A percentile compares a stretch with the other conserved stretches of the same genome.
Evolutionary conservation across 1,284 basidiomycete genomes (phyloP).

Genomic region (Somion occarium): DNA sequence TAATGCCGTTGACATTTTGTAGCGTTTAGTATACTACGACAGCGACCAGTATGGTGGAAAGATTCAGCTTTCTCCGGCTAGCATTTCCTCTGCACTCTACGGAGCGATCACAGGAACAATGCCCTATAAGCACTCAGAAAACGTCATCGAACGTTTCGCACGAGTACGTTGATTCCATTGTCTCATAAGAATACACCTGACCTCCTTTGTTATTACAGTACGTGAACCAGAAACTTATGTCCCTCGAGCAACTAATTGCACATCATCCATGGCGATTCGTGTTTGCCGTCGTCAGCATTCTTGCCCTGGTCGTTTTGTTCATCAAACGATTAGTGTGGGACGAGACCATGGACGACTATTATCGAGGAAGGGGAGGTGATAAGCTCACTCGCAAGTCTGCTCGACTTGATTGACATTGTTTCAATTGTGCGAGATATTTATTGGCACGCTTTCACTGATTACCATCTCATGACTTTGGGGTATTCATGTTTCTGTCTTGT

Average conservation of each 20-base stretch:
- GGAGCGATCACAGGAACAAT: constrained; percentile 57
- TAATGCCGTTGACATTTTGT: constrained; percentile 5
- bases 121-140: constrained; percentile 63
- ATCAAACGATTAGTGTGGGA: constrained; percentile 14
- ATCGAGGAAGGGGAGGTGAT: constrained; percentile 1
- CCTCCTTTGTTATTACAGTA: constrained; percentile 31
- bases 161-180: constrained; percentile 40
- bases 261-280: constrained; percentile 31
- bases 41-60: constrained; percentile 43
- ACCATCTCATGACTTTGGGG: too few relatives aligned
- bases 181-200: neutral
- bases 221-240: constrained; percentile 44
- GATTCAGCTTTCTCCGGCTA: constrained; percentile 51
- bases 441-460: neutral
- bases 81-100: constrained; percentile 69
- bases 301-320: constrained; percentile 16
- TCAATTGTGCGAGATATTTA: too few relatives aligned
- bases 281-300: constrained; percentile 17
- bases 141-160: constrained; percentile 59
- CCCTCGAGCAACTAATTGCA: constrained; percentile 40
- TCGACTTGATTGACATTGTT: constrained; percentile 13
- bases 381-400: constrained; percentile 10
- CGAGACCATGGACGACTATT: constrained; percentile 2
- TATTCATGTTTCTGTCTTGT: too few relatives aligned
- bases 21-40: constrained; percentile 71